phyloP scores from a whole-genome alignment of 805 yeast species.

The Debaryomyces prosopidis region DNA sequence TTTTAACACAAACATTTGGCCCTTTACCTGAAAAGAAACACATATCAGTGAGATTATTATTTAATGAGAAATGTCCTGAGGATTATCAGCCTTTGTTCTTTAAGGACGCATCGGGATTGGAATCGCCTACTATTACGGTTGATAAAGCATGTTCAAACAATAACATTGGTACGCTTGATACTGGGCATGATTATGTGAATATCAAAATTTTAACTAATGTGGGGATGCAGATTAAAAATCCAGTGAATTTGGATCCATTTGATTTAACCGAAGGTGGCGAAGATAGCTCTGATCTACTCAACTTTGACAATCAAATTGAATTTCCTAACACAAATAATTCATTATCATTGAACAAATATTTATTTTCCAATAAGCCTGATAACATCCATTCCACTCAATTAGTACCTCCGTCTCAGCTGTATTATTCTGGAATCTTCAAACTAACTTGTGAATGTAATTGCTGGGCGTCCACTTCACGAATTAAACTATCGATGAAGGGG shows the following conservation, averaged over 20 bases:
- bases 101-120: slow-evolving; percentile 41
- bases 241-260: slow-evolving; percentile 26
- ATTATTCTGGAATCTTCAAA: neutral
- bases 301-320: neutral
- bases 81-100: slow-evolving; percentile 52
- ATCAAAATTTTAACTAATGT: slow-evolving; percentile 24
- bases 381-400: slow-evolving; percentile 29
- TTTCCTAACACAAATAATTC: neutral
- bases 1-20: slow-evolving; percentile 54
- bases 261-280: neutral
- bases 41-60: slow-evolving; percentile 49
- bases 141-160: neutral
- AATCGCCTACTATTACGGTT: slow-evolving; percentile 32
- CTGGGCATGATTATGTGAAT: slow-evolving; percentile 4
- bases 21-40: slow-evolving; percentile 49
- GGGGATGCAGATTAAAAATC: neutral
- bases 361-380: slow-evolving; percentile 16
- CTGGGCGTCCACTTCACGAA: neutral
- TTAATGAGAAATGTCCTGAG: slow-evolving; percentile 47
- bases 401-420: slow-evolving; percentile 10
- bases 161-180: slow-evolving; percentile 7
- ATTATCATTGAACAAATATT: slow-evolving; percentile 22
- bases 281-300: neutral
- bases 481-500: slow-evolving; percentile 8
- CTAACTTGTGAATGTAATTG: slow-evolving; percentile 26